Base-by-base conservation (phyloP, 192 early-diverging fungal species). In the Gamsiella multidivaricata region DNA sequence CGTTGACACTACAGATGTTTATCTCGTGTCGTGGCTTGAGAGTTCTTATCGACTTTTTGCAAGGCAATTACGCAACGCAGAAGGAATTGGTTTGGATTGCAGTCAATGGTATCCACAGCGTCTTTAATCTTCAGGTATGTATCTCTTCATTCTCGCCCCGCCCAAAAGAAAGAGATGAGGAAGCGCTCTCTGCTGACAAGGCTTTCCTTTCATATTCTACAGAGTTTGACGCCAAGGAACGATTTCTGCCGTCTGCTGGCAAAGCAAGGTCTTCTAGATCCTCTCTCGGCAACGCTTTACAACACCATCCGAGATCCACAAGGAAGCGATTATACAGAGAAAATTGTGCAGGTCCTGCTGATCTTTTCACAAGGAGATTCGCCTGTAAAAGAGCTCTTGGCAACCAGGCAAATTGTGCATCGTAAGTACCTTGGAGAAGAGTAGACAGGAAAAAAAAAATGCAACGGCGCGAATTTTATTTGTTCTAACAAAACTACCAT, bases 161-260 rank as follows among this genome's bases (percentile, higher is more conserved):
- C 39, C 7, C 15, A 3, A 25, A 0, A 23, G 8, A 32, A 50
- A 34, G 3, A 39, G 36, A n/a, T n/a, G n/a, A n/a, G n/a, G n/a
- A n/a, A n/a, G n/a, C n/a, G n/a, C n/a, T n/a, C n/a, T n/a, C n/a
- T n/a, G n/a, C n/a, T n/a, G n/a, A n/a, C n/a, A n/a, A n/a, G n/a
- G n/a, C n/a, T n/a, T n/a, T n/a, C n/a, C n/a, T 39, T 39, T 12
- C 37, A 39, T 39, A 39, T 39, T 39, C 7, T 39, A 15, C 57
- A 87, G 82, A 81, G 81, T 45, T 49, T 85, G 57, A 88, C 85
- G 0, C 83, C 88, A 10, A 80, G 85, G 49, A 88, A 84, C 51
- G 87, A 89, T 49, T 84, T 88, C 49, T 90, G 83, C 55, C 65
- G 81, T 23, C 47, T 90, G 50, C 70, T 90, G 32, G 83, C 81